phyloP scores from a whole-genome alignment of 225 moss, liverwort and hornwort genomes.

The Neckera pumila region DNA sequence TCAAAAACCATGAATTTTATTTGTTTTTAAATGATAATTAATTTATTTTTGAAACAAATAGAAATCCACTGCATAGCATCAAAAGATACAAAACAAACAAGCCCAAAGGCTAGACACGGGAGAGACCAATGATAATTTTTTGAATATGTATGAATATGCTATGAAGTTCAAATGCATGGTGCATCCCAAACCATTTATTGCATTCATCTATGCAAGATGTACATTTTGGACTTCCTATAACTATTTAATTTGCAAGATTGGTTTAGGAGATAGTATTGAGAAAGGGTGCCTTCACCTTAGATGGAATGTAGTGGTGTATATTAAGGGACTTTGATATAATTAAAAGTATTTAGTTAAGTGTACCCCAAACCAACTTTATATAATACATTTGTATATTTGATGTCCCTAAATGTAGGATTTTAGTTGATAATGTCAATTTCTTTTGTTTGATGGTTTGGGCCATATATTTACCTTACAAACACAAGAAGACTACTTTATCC shows the following conservation, averaged over 20 bases:
- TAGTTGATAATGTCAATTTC: neutral
- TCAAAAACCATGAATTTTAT: neutral
- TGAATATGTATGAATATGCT: neutral
- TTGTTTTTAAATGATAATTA: no score
- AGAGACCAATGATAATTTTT: no score
- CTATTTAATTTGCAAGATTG: neutral
- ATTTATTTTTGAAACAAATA: no score
- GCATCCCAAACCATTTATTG: rapidly evolving
- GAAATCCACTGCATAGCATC: no score
- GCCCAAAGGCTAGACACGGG: no score
- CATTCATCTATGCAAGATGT: neutral
- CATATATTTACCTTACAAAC: no score
- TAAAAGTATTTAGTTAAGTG: neutral
- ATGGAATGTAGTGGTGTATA: rapidly evolving
- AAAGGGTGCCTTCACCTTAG: rapidly evolving
- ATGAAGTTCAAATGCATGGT: neutral
- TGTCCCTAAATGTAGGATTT: neutral
- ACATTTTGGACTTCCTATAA: neutral
- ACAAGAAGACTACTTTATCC: neutral
- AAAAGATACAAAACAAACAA: no score
- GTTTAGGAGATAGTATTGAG: rapidly evolving
- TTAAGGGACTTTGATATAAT: rapidly evolving
- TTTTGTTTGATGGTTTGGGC: neutral
- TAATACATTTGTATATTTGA: neutral
- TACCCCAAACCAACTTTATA: neutral